Conservation (phyloP, 345 rosid species). For the Linum trigynum region DNA sequence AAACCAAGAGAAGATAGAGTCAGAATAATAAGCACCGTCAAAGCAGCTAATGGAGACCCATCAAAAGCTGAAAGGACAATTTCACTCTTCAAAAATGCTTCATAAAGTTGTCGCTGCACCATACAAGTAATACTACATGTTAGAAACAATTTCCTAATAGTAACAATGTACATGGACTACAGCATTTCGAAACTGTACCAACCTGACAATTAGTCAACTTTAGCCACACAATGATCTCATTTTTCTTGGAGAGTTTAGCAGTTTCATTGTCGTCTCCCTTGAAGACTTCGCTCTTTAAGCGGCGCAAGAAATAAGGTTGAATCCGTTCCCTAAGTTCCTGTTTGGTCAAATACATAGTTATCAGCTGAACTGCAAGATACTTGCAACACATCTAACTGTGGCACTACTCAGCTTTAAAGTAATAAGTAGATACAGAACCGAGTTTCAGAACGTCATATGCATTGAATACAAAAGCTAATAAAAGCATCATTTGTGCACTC, state of each 20-base stretch:
- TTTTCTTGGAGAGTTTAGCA: conserved; percentile 75
- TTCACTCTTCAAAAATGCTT: conserved; percentile 86
- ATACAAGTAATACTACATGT: conserved; percentile 9
- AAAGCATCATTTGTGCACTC: not conserved
- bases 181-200: conserved; percentile 1
- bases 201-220: conserved; percentile 73
- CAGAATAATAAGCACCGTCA: conserved; percentile 51
- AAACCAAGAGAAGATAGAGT: not conserved
- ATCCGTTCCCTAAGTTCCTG: conserved; percentile 86
- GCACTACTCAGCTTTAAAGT: not conserved
- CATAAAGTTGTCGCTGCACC: conserved; percentile 69
- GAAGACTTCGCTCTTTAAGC: conserved; percentile 82
- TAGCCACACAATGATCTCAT: conserved; percentile 90
- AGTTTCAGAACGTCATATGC: not conserved
- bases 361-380: not conserved
- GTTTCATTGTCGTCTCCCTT: conserved; percentile 38
- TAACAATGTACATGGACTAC: not conserved
- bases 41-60: conserved; percentile 94
- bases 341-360: conserved; percentile 1
- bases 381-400: not conserved
- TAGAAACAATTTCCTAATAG: not conserved
- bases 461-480: not conserved
- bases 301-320: conserved; percentile 89
- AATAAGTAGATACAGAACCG: not conserved
- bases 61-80: conserved; percentile 91